Conservation (phyloP, 2,329 filamentous ascomycete species). For the Colletotrichum tabaci region DNA sequence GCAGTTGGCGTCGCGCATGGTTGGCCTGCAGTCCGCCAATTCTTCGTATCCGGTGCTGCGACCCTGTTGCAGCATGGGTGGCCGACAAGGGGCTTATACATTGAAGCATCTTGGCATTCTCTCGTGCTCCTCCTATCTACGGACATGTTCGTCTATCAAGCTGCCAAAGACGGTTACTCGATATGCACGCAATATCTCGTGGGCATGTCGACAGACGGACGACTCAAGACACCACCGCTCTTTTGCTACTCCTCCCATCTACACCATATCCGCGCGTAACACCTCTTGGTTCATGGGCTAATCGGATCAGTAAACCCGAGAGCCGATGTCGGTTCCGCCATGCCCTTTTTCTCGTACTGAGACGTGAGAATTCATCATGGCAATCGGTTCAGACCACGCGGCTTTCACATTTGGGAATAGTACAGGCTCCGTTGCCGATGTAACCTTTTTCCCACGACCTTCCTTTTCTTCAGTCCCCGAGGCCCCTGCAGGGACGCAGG, state of each 20-base stretch:
- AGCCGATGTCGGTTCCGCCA: conserved; percentile 11
- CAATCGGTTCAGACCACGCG: neutral
- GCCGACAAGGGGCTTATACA: conserved; percentile 18
- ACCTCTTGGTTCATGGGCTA: neutral
- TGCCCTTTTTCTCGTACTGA: conserved; percentile 17
- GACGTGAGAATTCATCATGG: neutral
- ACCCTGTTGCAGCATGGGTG: conserved; percentile 23
- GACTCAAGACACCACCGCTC: neutral
- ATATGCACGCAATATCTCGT: conserved; percentile 7
- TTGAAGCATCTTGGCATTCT: conserved; percentile 15
- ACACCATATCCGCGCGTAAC: conserved; percentile 3
- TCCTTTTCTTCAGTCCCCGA: neutral
- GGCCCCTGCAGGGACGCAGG: conserved; percentile 3
- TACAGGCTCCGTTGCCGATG: conserved; percentile 5
- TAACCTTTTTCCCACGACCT: conserved; percentile 22
- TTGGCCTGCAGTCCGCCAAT: neutral
- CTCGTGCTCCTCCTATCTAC: conserved; percentile 8
- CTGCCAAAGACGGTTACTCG: neutral
- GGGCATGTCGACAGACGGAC: neutral
- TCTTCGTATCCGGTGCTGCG: conserved; percentile 32
- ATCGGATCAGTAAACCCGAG: neutral
- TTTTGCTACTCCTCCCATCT: neutral
- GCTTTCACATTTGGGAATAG: conserved; percentile 20
- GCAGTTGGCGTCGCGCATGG: conserved; percentile 9
- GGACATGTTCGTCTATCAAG: no score